phyloP scores from a whole-genome alignment of 1,284 basidiomycete species.

The Apiotrichum akiyoshidainum region DNA sequence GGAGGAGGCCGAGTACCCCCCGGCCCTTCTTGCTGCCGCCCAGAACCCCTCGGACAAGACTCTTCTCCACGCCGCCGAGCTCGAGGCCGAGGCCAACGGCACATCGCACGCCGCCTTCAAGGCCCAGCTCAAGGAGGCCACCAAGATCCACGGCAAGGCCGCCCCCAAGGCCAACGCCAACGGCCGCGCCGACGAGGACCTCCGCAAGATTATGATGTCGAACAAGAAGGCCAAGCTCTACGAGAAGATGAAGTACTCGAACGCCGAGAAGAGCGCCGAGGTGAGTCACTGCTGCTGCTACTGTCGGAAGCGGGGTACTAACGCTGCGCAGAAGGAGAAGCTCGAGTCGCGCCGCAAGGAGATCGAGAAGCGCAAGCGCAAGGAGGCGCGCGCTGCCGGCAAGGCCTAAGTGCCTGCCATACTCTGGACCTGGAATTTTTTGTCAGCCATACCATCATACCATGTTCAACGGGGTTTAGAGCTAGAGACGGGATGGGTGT shows the following conservation, averaged over 20 bases:
- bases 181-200: slow-evolving; percentile 66
- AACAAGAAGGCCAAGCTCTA: slow-evolving; percentile 95
- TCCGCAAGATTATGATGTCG: slow-evolving; percentile 98
- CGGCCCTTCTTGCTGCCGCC: slow-evolving; percentile 59
- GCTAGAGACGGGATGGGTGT: background rate
- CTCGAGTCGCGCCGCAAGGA: slow-evolving; percentile 62
- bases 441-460: no score
- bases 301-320: background rate
- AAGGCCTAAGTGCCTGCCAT: background rate
- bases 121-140: slow-evolving; percentile 68
- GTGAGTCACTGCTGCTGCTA: slow-evolving; percentile 55
- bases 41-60: slow-evolving; percentile 62
- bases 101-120: slow-evolving; percentile 80
- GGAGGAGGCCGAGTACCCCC: slow-evolving; percentile 47
- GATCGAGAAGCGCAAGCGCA: slow-evolving; percentile 61
- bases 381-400: slow-evolving; percentile 35
- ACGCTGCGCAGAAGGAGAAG: slow-evolving; percentile 55
- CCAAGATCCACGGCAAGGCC: slow-evolving; percentile 54
- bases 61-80: slow-evolving; percentile 79
- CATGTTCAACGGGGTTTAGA: background rate
- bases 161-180: slow-evolving; percentile 26
- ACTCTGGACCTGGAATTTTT: background rate
- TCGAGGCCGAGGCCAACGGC: slow-evolving; percentile 88
- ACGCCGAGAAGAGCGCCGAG: slow-evolving; percentile 75
- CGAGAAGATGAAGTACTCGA: slow-evolving; percentile 88